Conservation (phyloP, 116 monocot species). For the Posidonia oceanica region DNA sequence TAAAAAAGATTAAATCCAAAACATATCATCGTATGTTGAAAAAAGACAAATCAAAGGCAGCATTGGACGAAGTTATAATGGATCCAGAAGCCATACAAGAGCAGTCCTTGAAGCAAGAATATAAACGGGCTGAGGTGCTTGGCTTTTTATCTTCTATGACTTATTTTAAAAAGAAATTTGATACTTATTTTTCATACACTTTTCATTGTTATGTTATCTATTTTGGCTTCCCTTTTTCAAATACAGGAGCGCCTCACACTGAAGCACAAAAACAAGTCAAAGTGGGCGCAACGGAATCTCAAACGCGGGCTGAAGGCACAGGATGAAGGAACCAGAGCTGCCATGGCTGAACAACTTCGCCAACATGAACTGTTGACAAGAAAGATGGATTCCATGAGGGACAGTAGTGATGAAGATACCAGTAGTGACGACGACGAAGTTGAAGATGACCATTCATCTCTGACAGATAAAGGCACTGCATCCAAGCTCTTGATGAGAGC, state of each 20-base stretch:
- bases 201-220: not conserved
- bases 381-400: constrained; percentile 81
- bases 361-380: constrained; percentile 66
- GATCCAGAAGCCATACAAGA: constrained; percentile 72
- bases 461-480: constrained; percentile 18
- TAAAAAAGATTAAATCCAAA: constrained; percentile 93
- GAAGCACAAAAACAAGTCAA: constrained; percentile 88
- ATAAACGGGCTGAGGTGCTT: constrained; percentile 82
- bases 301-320: constrained; percentile 68
- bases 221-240: constrained; percentile 4
- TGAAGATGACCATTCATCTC: constrained; percentile 30
- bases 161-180: not conserved
- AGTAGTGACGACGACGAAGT: constrained; percentile 46
- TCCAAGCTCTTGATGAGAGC: constrained; percentile 52
- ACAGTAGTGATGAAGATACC: constrained; percentile 51
- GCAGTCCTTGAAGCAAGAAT: constrained; percentile 61
- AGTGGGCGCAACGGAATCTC: constrained; percentile 75
- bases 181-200: not conserved
- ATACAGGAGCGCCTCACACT: constrained; percentile 81
- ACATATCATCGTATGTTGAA: constrained; percentile 81
- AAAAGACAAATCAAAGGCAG: constrained; percentile 53
- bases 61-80: constrained; percentile 29
- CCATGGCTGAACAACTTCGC: constrained; percentile 78
- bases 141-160: not conserved
- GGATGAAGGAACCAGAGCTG: constrained; percentile 88